phyloP scores from a whole-genome alignment of 257 asterid genomes.

The Primulina tabacum region DNA sequence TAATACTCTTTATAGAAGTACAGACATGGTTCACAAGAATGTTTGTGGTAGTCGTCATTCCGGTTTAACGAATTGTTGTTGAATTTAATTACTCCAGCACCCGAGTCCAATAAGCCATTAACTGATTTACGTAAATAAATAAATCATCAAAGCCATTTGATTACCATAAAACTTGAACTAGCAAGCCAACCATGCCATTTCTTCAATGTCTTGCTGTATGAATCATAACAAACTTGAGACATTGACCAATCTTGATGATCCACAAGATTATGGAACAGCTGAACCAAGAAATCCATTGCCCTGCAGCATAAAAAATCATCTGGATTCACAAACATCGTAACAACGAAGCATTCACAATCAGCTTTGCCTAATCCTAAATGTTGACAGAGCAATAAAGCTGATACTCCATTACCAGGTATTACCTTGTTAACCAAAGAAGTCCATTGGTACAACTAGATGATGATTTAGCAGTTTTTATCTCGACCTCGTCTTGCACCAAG shows the following conservation, averaged over 20 bases:
- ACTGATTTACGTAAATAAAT: neutral
- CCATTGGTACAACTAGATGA: slow-evolving; percentile 84
- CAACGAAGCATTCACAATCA: neutral
- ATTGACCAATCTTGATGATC: slow-evolving; percentile 73
- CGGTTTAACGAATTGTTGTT: too few species aligned
- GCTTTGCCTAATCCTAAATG: neutral
- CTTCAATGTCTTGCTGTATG: slow-evolving; percentile 78
- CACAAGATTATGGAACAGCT: slow-evolving; percentile 56
- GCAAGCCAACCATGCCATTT: slow-evolving; percentile 95
- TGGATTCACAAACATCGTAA: neutral
- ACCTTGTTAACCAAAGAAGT: slow-evolving; percentile 92
- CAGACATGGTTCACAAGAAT: neutral
- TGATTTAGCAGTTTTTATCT: slow-evolving; percentile 64
- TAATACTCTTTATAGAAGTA: neutral
- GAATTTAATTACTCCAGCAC: neutral
- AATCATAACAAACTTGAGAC: slow-evolving; percentile 64
- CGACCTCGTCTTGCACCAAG: slow-evolving; percentile 85
- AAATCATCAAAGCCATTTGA: too few species aligned
- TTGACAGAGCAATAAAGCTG: neutral
- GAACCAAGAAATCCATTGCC: slow-evolving; percentile 83
- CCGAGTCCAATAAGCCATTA: neutral
- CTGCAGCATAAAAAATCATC: slow-evolving; percentile 31
- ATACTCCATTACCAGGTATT: neutral
- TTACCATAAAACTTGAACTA: slow-evolving; percentile 70
- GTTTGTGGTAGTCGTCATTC: too few species aligned